These are phyloP conservation scores for Prunus mira DNA, from an alignment of 306 rosid genomes.

Conservation along the genomic window DNA sequence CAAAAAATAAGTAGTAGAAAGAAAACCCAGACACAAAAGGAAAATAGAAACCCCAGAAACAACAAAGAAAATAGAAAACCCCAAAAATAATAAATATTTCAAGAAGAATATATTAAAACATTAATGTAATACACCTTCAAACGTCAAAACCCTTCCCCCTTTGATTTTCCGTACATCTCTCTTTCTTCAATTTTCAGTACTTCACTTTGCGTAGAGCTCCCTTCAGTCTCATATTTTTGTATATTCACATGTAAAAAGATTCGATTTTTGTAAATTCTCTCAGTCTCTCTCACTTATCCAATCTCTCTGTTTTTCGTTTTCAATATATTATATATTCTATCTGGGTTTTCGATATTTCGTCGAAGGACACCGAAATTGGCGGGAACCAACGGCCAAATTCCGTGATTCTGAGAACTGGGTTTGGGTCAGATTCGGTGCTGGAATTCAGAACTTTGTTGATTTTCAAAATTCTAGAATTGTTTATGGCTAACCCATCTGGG, in stretches of 20 bases:
- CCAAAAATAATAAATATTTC: neutral
- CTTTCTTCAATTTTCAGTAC: conserved; percentile 4
- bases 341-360: conserved; percentile 17
- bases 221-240: conserved; percentile 36
- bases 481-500: conserved; percentile 77
- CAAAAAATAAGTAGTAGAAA: too few species aligned
- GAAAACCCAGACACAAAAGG: neutral
- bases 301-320: neutral
- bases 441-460: neutral
- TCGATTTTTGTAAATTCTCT: neutral
- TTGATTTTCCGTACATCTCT: conserved; percentile 31
- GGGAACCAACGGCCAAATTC: conserved; percentile 56
- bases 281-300: neutral
- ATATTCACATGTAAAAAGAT: conserved; percentile 15
- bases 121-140: neutral
- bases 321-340: neutral
- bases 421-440: conserved; percentile 10
- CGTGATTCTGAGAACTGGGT: conserved; percentile 29
- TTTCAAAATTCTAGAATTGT: neutral
- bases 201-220: conserved; percentile 34
- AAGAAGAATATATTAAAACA: neutral
- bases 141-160: conserved; percentile 17
- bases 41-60: neutral
- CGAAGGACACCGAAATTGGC: conserved; percentile 51
- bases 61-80: neutral